Evolutionary conservation across 495 filamentous ascomycete genomes (phyloP), one percentile per base, ranked within the genome.

Genomic region (Penicillium macrosclerotiorum): DNA sequence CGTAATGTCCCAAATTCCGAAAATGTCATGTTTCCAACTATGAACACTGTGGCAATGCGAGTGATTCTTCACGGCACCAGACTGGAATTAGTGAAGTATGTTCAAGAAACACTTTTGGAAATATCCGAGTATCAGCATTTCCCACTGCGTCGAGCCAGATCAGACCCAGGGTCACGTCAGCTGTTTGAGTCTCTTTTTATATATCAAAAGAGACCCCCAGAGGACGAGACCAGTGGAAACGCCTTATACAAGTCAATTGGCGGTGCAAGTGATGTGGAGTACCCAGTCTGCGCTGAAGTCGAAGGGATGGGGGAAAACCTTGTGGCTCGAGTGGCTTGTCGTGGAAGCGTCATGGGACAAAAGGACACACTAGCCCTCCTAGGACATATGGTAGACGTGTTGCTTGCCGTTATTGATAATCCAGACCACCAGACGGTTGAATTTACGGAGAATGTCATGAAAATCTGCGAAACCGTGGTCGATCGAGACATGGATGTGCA

Each of bases 161-260:
- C 60, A 22, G 52, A 56, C 22, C 45, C 59, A 4, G 44, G 35
- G 8, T 60, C 62, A 3, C 46, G 42, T 17, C 49, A 47, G 37
- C 59, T 95, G 18, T 95, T 96, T 53, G 89, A 95, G 54, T 85
- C 78, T 0, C 70, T 97, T 4, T 95, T 96, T 55, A 85, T 90
- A 0, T 96, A 94, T 52, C 85, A 94, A 54, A 79, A 80, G 46
- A 59, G 56, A 31, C 53, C 56, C 4, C 25, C 32, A 0, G 53
- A 46, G 9, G n/a, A n/a, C 7, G 11, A 27, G 3, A 11, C 22
- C 3, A 11, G 18, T 5, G 26, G 13, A 11, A 22, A 16, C 5
- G 11, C 52, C 13, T 64, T 84, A 5, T 78, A 83, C 51, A 67
- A 64, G 33, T 84, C 85, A 14, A 62, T 83, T 5, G 70, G 77